phyloP scores from a whole-genome alignment of 805 yeast genomes.

The Wickerhamiella shivajii region DNA sequence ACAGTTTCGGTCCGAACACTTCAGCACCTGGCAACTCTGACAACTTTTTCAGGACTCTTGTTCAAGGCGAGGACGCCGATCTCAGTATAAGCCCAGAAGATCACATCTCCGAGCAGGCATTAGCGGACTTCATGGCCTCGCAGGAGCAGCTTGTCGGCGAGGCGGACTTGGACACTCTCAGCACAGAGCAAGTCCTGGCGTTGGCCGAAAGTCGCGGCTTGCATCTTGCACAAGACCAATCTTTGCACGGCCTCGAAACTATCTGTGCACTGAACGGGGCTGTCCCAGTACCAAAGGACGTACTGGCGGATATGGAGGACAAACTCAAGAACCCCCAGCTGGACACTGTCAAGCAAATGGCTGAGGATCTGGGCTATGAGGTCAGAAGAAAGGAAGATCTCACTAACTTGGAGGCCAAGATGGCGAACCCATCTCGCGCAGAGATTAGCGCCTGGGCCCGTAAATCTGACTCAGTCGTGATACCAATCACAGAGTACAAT shows the following conservation, averaged over 20 bases:
- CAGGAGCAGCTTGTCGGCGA: too few species aligned
- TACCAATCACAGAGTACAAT: constrained; percentile 9
- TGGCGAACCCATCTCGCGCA: constrained; percentile 11
- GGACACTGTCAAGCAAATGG: constrained; percentile 7
- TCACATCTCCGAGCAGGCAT: too few species aligned
- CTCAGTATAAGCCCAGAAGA: too few species aligned
- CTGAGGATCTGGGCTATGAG: constrained; percentile 10
- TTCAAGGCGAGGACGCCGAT: too few species aligned
- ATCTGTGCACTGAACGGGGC: constrained; percentile 22
- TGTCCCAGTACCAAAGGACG: constrained; percentile 23
- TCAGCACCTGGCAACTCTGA: too few species aligned
- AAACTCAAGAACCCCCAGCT: constrained; percentile 1
- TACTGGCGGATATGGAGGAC: constrained; percentile 12
- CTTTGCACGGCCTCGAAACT: constrained; percentile 24
- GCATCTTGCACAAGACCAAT: neutral
- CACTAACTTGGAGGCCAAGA: constrained; percentile 6
- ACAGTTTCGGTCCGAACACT: too few species aligned
- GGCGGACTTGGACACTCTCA: too few species aligned
- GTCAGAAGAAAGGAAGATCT: constrained; percentile 12
- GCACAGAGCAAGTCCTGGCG: constrained; percentile 8
- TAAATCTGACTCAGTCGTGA: constrained; percentile 2
- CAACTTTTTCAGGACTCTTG: too few species aligned
- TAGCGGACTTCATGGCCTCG: too few species aligned
- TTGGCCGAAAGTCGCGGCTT: constrained; percentile 11
- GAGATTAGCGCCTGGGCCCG: constrained; percentile 14